Evolutionary conservation across 176 grass and related monocot species (phyloP).

Genomic region (Carex cristatella): DNA sequence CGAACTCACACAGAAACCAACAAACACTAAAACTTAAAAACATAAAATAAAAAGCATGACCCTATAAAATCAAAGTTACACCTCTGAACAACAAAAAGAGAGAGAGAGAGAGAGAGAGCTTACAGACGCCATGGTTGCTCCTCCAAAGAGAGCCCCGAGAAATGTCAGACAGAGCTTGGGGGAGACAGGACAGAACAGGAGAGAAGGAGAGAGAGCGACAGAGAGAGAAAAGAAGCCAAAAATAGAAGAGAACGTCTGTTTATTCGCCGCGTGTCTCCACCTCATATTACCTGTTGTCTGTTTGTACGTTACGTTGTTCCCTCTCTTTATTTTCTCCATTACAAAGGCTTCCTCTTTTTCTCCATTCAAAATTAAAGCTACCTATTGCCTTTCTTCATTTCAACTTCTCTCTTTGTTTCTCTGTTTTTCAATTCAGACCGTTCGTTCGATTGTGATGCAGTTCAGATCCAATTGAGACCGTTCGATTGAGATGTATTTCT

Average conservation of each 20-base stretch:
- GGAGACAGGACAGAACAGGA: background rate
- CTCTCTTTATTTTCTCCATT: background rate
- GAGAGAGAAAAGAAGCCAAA: background rate
- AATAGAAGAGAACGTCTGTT: conserved; percentile 13
- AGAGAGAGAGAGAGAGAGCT: background rate
- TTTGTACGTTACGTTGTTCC: background rate
- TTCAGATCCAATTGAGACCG: background rate
- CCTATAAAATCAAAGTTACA: background rate
- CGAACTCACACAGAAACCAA: background rate
- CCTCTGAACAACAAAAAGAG: background rate
- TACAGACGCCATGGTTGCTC: conserved; percentile 37
- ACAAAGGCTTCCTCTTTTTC: background rate
- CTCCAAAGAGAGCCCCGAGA: conserved; percentile 2
- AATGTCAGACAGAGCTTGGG: background rate
- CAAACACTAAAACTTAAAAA: background rate
- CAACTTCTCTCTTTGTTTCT: background rate
- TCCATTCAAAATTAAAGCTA: background rate
- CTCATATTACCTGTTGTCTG: conserved; percentile 27
- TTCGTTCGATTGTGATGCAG: background rate
- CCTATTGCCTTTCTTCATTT: background rate
- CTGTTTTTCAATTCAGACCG: background rate
- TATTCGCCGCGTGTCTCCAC: conserved; percentile 29
- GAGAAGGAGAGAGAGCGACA: background rate
- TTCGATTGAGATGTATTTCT: no score
- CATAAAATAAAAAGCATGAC: background rate